Evolutionary conservation across 1,139 yeast species (phyloP).

Genomic region (Hemisphaericaspora lyxosophila): DNA sequence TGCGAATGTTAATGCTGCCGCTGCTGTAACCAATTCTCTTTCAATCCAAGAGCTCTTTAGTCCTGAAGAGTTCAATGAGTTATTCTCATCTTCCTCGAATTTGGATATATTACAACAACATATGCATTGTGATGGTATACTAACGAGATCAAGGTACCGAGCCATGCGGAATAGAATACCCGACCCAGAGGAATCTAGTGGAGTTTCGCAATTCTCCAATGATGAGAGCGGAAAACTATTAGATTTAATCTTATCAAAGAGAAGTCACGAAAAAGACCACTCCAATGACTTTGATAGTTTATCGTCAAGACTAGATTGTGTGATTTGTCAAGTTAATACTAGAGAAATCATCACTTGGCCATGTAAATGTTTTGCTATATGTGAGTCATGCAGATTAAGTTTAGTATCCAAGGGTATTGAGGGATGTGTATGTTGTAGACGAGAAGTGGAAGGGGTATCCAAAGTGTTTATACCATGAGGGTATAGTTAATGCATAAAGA

Average conservation of each 20-base stretch:
- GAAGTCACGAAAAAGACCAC: slow-evolving; percentile 13
- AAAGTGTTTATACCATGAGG: slow-evolving; percentile 51
- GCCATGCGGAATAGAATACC: slow-evolving; percentile 3
- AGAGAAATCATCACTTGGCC: slow-evolving; percentile 91
- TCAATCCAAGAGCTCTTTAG: slow-evolving; percentile 30
- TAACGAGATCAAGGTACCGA: slow-evolving; percentile 46
- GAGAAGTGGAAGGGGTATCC: slow-evolving; percentile 61
- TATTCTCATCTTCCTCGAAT: slow-evolving; percentile 23
- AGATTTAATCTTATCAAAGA: slow-evolving; percentile 18
- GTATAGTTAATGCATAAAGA: neutral
- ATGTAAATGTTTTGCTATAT: slow-evolving; percentile 82
- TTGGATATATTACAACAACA: slow-evolving; percentile 37
- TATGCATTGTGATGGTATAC: slow-evolving; percentile 24
- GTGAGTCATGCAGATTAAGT: slow-evolving; percentile 80
- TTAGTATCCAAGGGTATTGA: slow-evolving; percentile 71
- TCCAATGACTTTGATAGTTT: slow-evolving; percentile 14
- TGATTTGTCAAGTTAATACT: slow-evolving; percentile 73
- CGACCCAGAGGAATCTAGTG: neutral
- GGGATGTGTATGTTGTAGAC: slow-evolving; percentile 84
- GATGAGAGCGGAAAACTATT: slow-evolving; percentile 23
- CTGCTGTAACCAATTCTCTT: neutral
- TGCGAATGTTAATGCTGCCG: neutral
- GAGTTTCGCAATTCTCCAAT: neutral
- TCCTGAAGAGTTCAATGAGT: slow-evolving; percentile 29
- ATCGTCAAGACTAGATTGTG: slow-evolving; percentile 52